Evolutionary conservation across 2,329 filamentous ascomycete genomes (phyloP).

Genomic region (Penicillium vulpinum): DNA sequence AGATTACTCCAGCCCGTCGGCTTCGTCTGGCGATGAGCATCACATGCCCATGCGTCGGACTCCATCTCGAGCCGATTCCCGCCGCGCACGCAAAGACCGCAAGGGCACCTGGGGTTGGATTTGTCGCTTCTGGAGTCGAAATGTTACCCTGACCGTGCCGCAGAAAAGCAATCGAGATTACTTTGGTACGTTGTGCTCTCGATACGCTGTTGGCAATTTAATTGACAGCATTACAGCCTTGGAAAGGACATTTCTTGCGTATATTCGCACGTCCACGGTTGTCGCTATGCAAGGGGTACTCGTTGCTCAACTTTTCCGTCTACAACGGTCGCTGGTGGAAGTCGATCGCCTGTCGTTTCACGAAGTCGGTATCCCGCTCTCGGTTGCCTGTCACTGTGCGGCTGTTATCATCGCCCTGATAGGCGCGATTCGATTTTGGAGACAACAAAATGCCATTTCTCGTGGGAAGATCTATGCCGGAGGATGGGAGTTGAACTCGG

Average conservation of each 20-base stretch:
- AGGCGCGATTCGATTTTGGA: constrained; percentile 62
- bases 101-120: constrained; percentile 64
- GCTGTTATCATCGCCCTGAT: constrained; percentile 53
- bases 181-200: constrained; percentile 34
- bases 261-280: constrained; percentile 68
- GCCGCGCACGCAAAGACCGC: constrained; percentile 7
- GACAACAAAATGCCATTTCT: constrained; percentile 60
- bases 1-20: constrained; percentile 28
- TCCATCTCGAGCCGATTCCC: constrained; percentile 20
- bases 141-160: constrained; percentile 40
- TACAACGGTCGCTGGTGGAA: constrained; percentile 42
- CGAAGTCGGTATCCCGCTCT: constrained; percentile 61
- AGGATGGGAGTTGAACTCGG: constrained; percentile 58
- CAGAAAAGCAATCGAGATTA: constrained; percentile 46
- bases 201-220: too few relatives aligned
- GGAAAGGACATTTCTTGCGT: constrained; percentile 74
- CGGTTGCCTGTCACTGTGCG: constrained; percentile 49
- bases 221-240: constrained; percentile 54
- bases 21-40: constrained; percentile 37
- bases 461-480: constrained; percentile 59
- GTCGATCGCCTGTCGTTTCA: constrained; percentile 57
- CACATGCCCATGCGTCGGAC: constrained; percentile 28
- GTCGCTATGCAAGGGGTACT: constrained; percentile 67
- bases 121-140: constrained; percentile 77
- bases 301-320: constrained; percentile 66